phyloP scores from a whole-genome alignment of 805 yeast species.

The Nakazawaea wyomingensis region DNA sequence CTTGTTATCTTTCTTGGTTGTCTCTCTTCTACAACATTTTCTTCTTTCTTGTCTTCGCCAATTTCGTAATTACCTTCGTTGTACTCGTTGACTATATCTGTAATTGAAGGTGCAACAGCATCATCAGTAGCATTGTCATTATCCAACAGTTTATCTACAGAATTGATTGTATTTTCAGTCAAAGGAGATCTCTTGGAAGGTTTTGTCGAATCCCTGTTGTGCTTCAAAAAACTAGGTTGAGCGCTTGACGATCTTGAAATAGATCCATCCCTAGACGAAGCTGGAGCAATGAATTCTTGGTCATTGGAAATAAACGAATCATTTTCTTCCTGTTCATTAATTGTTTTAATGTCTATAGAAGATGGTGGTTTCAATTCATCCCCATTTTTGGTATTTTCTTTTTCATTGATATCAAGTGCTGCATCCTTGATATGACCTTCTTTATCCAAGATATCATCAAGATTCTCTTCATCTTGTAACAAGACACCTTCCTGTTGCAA shows the following conservation, averaged over 20 bases:
- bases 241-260: slow-evolving; percentile 12
- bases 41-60: slow-evolving; percentile 8
- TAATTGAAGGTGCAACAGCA: slow-evolving; percentile 21
- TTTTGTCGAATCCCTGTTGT: neutral
- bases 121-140: slow-evolving; percentile 10
- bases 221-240: neutral
- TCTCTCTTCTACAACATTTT: slow-evolving; percentile 8
- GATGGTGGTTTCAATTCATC: slow-evolving; percentile 7
- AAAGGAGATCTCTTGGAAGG: slow-evolving; percentile 10
- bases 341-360: slow-evolving; percentile 11
- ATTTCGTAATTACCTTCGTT: slow-evolving; percentile 24
- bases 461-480: slow-evolving; percentile 52
- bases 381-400: slow-evolving; percentile 5
- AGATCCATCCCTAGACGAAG: slow-evolving; percentile 19
- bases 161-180: neutral
- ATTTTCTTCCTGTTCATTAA: slow-evolving; percentile 10
- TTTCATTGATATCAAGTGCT: slow-evolving; percentile 29
- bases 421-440: slow-evolving; percentile 49
- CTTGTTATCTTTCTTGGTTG: slow-evolving; percentile 11
- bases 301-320: slow-evolving; percentile 19
- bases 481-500: slow-evolving; percentile 45
- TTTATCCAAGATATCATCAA: slow-evolving; percentile 46
- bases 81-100: slow-evolving; percentile 26
- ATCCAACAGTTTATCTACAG: too few relatives aligned
- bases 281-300: slow-evolving; percentile 30